Base-by-base conservation (phyloP, 2,329 filamentous ascomycete genomes). In the Aspergillus brasiliensis region DNA sequence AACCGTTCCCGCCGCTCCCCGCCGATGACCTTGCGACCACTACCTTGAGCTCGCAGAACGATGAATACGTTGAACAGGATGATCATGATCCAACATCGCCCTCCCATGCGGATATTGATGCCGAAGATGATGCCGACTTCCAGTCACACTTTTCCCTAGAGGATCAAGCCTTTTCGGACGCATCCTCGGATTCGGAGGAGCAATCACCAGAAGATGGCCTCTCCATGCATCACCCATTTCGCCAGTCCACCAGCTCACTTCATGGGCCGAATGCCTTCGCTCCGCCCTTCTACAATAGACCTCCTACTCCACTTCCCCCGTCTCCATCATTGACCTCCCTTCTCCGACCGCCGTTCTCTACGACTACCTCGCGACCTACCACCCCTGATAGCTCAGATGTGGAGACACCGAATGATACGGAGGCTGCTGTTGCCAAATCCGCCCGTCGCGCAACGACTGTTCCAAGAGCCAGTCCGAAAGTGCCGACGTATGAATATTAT, bases 401-500 rank as follows among this genome's bases (percentile, higher is more conserved):
- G 67, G 94, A 98, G 68, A 83, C 82, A 0, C 78, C 82, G 2
- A 85, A 84, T 60, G 84, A 85, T 65, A 84, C 86, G 6, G 84
- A 85, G 60, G 82, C 83, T 3, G 83, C 82, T 13, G 85, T 90
- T 38, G 83, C 88, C 27, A 83, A 79, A 71, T 87, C 84, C 27
- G 87, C 83, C 57, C 82, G 80, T 52, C 82, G 81, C 68, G 84
- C 80, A 62, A 84, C 82, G 62, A 88, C 85, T 2, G 86, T 97
- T 17, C 91, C 93, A 5, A 89, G 92, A 58, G 93, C 92, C 1
- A 89, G 89, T 56, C 95, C 95, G 1, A 92, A 95, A 73, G 93
- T 99, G 2, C 95, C 95, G n/a, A 99, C 95, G 0, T 98, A 99
- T 80, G 95, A 99, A 75, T 99, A 98, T 85, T 98, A 98, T 75